phyloP scores from a whole-genome alignment of 1,284 basidiomycete genomes.

The Puccinia hordei region DNA sequence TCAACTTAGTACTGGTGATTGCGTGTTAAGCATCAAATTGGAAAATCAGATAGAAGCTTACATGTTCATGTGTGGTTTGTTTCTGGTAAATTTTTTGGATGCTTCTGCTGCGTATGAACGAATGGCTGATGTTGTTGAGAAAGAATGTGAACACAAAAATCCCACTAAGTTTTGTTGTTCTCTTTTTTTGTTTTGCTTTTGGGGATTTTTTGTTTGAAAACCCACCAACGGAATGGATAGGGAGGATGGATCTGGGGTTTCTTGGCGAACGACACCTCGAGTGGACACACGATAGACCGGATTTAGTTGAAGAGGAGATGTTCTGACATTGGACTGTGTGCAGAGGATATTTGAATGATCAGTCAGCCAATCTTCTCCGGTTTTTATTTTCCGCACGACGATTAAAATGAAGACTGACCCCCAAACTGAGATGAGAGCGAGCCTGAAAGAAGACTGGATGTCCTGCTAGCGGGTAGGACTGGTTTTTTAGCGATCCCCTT shows the following conservation, averaged over 20 bases:
- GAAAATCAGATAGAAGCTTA: background rate
- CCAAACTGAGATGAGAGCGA: background rate
- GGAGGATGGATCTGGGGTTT: background rate
- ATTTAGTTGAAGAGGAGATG: background rate
- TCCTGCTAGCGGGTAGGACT: background rate
- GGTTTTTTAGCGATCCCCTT: slow-evolving; percentile 6
- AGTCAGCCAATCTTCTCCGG: background rate
- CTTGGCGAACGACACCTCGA: slow-evolving; percentile 8
- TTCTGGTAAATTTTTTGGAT: slow-evolving; percentile 41
- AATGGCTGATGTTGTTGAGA: slow-evolving; percentile 4
- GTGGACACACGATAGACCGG: background rate
- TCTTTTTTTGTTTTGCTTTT: background rate
- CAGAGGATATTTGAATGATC: background rate
- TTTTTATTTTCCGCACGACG: background rate
- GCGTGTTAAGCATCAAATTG: background rate
- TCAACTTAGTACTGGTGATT: background rate
- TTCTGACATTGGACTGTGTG: background rate
- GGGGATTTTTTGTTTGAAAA: background rate
- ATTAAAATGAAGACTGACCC: background rate
- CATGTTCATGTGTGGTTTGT: slow-evolving; percentile 50
- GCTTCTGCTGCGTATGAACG: slow-evolving; percentile 46
- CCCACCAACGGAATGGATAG: slow-evolving; percentile 16
- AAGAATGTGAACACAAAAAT: background rate
- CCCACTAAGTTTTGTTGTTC: background rate
- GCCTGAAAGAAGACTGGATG: background rate